Base-by-base conservation (phyloP, 2,329 filamentous ascomycete species). In the Neodidymelliopsis sp. region DNA sequence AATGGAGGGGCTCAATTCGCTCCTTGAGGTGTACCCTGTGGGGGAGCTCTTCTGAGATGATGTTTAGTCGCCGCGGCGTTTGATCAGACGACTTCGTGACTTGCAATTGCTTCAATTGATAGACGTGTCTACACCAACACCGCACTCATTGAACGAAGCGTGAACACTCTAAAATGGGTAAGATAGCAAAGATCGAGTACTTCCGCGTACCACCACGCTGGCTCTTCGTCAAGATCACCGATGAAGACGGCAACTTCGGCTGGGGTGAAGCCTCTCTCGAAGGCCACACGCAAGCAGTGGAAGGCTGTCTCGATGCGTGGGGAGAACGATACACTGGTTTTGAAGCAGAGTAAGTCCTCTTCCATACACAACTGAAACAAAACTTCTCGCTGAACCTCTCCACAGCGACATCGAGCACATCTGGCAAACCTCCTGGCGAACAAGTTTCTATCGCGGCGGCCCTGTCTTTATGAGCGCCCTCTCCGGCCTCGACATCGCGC, bases 391-490 rank as follows among this genome's bases (percentile, higher is more conserved):
- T 53, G 29, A 57, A 30, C 25, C 12, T 8, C 10, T n/a, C 28
- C 35, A 23, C 18, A 89, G 86, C 65, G 84, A 90, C 37, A 91
- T 92, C 56, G 89, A 92, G 66, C 85, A 90, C 55, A 87, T 92
- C 49, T 92, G 89, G 89, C 88, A 91, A 67, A 80, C 81, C 56
- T 82, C 83, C 19, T 91, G 85, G 82, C 81, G 89, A 30, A 66
- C 66, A 30, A 83, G 84, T 0, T 93, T 92, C 70, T 92, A 92
- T 70, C 80, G 89, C 20, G 89, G 89, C 2, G 89, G 89, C 0
- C 87, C 89, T 0, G 88, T 92, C 8, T 86, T 92, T 57, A 91
- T 92, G 88, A 89, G 84, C 57, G 89, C 89, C 0, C 73, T 92
- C 12, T 83, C 87, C 0, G 89, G 89, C 2, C 84, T 92, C 40